These are phyloP conservation scores for Haematococcus lacustris DNA, from an alignment of 139 green algal genomes.

Conservation along the genomic window DNA sequence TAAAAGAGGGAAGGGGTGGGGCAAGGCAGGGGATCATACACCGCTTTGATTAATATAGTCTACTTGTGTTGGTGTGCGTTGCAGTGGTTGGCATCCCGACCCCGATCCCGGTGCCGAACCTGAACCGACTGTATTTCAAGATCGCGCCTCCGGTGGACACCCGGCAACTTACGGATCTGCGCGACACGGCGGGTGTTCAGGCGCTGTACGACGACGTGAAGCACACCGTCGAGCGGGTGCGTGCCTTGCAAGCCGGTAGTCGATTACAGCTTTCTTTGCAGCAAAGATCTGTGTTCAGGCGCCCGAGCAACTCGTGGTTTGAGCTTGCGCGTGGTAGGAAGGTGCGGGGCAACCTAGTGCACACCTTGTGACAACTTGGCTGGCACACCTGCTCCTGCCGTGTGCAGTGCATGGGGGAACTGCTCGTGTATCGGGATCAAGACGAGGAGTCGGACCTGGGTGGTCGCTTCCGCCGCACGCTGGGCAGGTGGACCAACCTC, in stretches of 20 bases:
- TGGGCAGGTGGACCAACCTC: not conserved
- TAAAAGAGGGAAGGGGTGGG: not conserved
- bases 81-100: slow-evolving; percentile 38
- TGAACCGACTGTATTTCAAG: slow-evolving; percentile 65
- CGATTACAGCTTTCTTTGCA: not conserved
- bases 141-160: slow-evolving; percentile 40
- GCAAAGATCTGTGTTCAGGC: not conserved
- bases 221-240: slow-evolving; percentile 15
- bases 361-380: not conserved
- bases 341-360: not conserved
- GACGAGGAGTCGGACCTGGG: slow-evolving; percentile 24
- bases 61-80: not conserved
- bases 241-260: not conserved
- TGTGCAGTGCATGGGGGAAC: slow-evolving; percentile 26
- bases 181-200: slow-evolving; percentile 14
- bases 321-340: not conserved
- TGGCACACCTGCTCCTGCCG: not conserved
- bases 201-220: slow-evolving; percentile 29
- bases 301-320: not conserved
- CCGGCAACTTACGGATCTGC: slow-evolving; percentile 10
- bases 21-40: not conserved
- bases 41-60: not conserved
- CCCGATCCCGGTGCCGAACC: slow-evolving; percentile 49
- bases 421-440: slow-evolving; percentile 24
- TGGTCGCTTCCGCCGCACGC: slow-evolving; percentile 2